Evolutionary conservation across 2,329 filamentous ascomycete genomes (phyloP).

Genomic region (Pseudonectria foliicola): DNA sequence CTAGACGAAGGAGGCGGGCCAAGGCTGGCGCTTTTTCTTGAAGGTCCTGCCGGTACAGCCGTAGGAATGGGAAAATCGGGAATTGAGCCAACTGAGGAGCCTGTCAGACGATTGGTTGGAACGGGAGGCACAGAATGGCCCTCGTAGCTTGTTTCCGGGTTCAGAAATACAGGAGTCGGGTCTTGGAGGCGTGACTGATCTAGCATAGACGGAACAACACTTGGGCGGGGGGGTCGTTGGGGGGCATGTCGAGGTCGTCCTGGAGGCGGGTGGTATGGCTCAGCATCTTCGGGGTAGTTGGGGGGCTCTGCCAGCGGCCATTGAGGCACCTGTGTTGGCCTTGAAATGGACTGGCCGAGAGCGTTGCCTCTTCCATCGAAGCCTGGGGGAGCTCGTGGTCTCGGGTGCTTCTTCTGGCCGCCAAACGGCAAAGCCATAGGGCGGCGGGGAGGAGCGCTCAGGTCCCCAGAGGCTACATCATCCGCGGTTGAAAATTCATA

Average conservation of each 20-base stretch:
- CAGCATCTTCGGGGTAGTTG: conserved; percentile 28
- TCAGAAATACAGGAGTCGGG: conserved; percentile 43
- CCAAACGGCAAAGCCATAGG: conserved; percentile 16
- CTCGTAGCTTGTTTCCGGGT: conserved; percentile 24
- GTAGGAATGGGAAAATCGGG: conserved; percentile 49
- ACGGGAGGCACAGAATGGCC: conserved; percentile 40
- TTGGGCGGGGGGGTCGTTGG: conserved; percentile 53
- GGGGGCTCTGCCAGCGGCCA: conserved; percentile 44
- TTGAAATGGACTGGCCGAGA: conserved; percentile 40
- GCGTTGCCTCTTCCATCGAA: conserved; percentile 15
- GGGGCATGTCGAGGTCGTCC: conserved; percentile 43
- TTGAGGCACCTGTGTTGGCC: conserved; percentile 45
- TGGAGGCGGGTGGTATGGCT: conserved; percentile 44
- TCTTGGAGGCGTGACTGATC: conserved; percentile 51
- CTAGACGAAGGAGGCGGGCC: conserved; percentile 55
- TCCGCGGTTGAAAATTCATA: conserved; percentile 21
- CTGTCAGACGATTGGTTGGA: conserved; percentile 42
- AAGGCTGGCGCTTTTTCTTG: conserved; percentile 45
- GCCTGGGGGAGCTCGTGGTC: conserved; percentile 9
- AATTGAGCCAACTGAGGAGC: conserved; percentile 49
- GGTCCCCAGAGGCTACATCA: conserved; percentile 17
- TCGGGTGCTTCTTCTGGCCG: conserved; percentile 12
- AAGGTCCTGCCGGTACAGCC: conserved; percentile 18
- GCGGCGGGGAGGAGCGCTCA: conserved; percentile 21
- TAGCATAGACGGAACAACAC: conserved; percentile 50